Conservation (phyloP, 306 rosid species). For the Vigna hirtella region DNA sequence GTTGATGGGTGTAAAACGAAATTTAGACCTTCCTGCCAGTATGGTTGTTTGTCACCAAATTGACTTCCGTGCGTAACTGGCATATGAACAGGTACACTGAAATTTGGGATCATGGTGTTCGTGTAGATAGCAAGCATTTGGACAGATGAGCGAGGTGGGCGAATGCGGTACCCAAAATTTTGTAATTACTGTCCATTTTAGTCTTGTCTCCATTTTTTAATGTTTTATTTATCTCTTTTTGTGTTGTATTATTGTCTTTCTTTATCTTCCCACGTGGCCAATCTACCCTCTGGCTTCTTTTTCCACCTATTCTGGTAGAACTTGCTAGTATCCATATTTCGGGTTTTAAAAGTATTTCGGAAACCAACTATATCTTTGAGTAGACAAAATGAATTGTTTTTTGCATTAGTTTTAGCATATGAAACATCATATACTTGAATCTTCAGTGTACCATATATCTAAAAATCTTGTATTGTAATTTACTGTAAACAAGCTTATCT, state of each 20-base stretch:
- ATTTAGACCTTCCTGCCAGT: not conserved
- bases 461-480: not conserved
- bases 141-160: slow-evolving; percentile 49
- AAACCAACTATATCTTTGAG: not conserved
- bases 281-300: not conserved
- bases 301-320: not conserved
- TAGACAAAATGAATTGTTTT: not conserved
- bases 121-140: slow-evolving; percentile 56
- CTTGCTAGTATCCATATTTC: not conserved
- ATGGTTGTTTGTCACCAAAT: slow-evolving; percentile 7
- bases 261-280: not conserved
- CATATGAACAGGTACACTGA: slow-evolving; percentile 63
- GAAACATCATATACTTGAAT: not conserved
- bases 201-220: not conserved
- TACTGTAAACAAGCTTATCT: not conserved
- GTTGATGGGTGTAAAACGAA: not conserved
- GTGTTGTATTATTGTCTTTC: slow-evolving; percentile 8
- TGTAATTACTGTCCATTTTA: slow-evolving; percentile 24
- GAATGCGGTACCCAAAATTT: slow-evolving; percentile 24
- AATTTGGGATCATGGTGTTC: slow-evolving; percentile 78
- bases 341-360: not conserved
- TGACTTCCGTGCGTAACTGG: slow-evolving; percentile 23
- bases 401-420: not conserved
- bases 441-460: not conserved
- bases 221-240: not conserved